These are phyloP conservation scores for Ceratocystis ficicola DNA, from an alignment of 2,329 filamentous ascomycete genomes.

Conservation along the genomic window DNA sequence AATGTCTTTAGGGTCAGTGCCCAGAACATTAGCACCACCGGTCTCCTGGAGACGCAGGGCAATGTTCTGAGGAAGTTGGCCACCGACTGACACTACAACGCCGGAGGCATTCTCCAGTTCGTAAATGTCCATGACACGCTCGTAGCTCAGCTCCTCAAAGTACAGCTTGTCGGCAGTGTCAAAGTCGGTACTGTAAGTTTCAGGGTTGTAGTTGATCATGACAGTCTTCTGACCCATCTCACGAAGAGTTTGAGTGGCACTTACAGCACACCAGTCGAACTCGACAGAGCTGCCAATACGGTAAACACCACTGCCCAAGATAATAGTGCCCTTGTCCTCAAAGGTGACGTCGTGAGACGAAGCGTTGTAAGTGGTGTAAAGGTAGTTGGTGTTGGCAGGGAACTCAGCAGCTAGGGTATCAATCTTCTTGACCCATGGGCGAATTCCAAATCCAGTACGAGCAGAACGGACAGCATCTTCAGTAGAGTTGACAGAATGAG, in stretches of 20 bases:
- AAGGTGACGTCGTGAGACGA: conserved; percentile 87
- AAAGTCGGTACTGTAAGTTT: conserved; percentile 73
- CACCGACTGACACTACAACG: conserved; percentile 90
- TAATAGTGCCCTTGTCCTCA: conserved; percentile 77
- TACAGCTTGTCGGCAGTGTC: conserved; percentile 86
- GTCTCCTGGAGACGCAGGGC: conserved; percentile 85
- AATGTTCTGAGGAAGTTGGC: conserved; percentile 95
- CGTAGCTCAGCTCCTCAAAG: conserved; percentile 93
- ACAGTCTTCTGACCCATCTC: conserved; percentile 91
- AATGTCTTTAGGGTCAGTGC: conserved; percentile 86
- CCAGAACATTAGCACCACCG: conserved; percentile 79
- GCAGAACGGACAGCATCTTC: conserved; percentile 83
- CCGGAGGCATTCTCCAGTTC: conserved; percentile 76
- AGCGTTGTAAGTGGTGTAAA: conserved; percentile 97
- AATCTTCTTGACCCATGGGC: conserved; percentile 67
- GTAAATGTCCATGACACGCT: conserved; percentile 98
- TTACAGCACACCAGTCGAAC: conserved; percentile 97
- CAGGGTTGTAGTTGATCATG: conserved; percentile 89
- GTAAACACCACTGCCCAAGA: conserved; percentile 92
- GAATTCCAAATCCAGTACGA: conserved; percentile 76
- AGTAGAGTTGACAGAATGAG: conserved; percentile 66
- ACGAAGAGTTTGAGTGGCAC: conserved; percentile 69
- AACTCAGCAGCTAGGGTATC: conserved; percentile 96
- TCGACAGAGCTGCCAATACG: conserved; percentile 95
- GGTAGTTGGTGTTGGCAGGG: conserved; percentile 86